phyloP scores from a whole-genome alignment of 1,284 basidiomycete genomes.

The Chalciporus sp. region DNA sequence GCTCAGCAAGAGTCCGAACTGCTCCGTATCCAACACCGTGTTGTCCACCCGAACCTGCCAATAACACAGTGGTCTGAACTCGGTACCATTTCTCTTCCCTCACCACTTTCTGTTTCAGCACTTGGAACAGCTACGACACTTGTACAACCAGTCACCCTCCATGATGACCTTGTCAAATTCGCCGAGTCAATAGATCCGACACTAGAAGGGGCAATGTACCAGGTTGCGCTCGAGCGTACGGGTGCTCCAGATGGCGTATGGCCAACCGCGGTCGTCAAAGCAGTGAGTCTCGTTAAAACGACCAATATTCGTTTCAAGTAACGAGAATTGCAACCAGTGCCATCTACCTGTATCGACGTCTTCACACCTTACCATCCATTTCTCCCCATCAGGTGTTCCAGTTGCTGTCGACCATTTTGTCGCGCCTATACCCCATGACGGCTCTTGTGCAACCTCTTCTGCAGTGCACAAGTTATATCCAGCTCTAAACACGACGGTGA shows the following conservation, averaged over 20 bases:
- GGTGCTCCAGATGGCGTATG: constrained; percentile 51
- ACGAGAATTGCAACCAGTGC: constrained; percentile 46
- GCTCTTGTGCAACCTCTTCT: constrained; percentile 52
- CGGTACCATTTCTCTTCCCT: constrained; percentile 37
- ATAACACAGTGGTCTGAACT: constrained; percentile 36
- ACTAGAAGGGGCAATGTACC: constrained; percentile 58
- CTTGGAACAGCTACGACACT: constrained; percentile 29
- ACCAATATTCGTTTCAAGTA: constrained; percentile 10
- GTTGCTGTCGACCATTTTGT: constrained; percentile 74
- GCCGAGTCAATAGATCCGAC: constrained; percentile 39
- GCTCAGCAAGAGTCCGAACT: constrained; percentile 13
- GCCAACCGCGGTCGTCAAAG: constrained; percentile 72
- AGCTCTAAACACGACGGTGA: constrained; percentile 57
- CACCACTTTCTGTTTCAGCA: constrained; percentile 23
- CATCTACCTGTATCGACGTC: constrained; percentile 54
- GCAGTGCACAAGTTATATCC: constrained; percentile 26
- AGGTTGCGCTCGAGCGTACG: constrained; percentile 68
- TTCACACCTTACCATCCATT: constrained; percentile 63
- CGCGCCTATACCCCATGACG: constrained; percentile 62
- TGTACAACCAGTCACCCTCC: constrained; percentile 42
- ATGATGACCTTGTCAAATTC: constrained; percentile 47
- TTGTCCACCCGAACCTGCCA: constrained; percentile 42
- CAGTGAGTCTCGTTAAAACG: constrained; percentile 48
- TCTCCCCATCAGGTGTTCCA: constrained; percentile 46
- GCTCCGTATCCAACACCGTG: constrained; percentile 41